phyloP scores from a whole-genome alignment of 257 asterid species.

The Solanum pinnatisectum region DNA sequence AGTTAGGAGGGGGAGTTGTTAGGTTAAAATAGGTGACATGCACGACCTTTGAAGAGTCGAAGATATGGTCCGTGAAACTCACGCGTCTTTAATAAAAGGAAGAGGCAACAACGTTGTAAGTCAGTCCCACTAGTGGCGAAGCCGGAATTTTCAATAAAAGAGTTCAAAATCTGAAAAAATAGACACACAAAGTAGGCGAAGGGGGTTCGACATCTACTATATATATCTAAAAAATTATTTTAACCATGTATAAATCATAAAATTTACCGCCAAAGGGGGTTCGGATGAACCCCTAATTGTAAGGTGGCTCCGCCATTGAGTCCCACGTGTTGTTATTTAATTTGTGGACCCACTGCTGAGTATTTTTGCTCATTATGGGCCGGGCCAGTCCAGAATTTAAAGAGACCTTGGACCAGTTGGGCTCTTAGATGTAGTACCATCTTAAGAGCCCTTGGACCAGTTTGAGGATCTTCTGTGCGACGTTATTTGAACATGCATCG shows the following conservation, averaged over 20 bases:
- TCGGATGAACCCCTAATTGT: no score
- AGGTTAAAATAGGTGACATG: background rate
- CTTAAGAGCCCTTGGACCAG: background rate
- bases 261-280: no score
- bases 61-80: conserved; percentile 1
- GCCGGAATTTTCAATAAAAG: no score
- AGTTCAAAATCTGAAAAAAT: no score
- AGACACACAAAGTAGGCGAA: no score
- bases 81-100: background rate
- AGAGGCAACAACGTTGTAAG: background rate
- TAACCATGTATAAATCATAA: no score
- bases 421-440: background rate
- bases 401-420: background rate
- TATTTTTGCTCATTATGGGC: background rate
- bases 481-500: background rate
- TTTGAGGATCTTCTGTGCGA: background rate
- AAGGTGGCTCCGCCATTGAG: background rate
- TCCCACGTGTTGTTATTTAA: background rate
- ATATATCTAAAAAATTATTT: no score
- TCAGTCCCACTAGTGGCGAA: background rate
- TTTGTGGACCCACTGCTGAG: background rate
- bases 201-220: no score
- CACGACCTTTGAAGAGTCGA: background rate
- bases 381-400: background rate
- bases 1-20: background rate